These are phyloP conservation scores for Salmacisia buchloeana DNA, from an alignment of 1,284 basidiomycete species.

Conservation along the genomic window DNA sequence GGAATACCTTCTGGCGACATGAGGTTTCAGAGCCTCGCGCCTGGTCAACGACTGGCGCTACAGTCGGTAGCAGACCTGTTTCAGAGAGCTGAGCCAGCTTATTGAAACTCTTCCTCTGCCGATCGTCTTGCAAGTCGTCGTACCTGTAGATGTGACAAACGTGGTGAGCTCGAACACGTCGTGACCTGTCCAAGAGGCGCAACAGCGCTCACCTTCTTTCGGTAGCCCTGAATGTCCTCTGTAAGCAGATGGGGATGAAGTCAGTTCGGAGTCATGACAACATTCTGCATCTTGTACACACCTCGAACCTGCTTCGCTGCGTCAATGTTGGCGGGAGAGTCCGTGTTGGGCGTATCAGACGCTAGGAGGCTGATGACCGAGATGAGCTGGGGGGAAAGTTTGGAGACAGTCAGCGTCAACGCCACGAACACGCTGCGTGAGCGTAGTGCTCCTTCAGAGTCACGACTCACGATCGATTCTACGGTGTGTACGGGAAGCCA, in stretches of 20 bases:
- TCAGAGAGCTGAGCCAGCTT: not conserved
- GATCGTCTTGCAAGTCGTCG: conserved; percentile 45
- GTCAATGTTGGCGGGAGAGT: conserved; percentile 95
- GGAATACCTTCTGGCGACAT: too few relatives aligned
- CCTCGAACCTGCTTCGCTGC: conserved; percentile 56
- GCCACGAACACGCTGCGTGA: too few relatives aligned
- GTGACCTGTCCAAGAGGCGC: too few relatives aligned
- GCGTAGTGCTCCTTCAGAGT: too few relatives aligned
- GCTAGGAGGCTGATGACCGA: conserved; percentile 94
- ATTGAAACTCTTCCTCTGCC: conserved; percentile 38
- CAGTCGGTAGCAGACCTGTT: not conserved
- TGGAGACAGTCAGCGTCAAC: too few relatives aligned
- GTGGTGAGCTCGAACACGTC: not conserved
- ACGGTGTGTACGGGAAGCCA: conserved; percentile 97
- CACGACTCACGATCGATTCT: conserved; percentile 79
- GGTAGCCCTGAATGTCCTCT: conserved; percentile 46
- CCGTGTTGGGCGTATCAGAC: conserved; percentile 82
- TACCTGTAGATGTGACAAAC: conserved; percentile 17
- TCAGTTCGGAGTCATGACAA: not conserved
- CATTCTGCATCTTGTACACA: conserved; percentile 5
- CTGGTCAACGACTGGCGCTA: too few relatives aligned
- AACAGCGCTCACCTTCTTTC: conserved; percentile 35
- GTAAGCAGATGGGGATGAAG: not conserved
- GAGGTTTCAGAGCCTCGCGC: too few relatives aligned
- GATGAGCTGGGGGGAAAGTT: conserved; percentile 64